These are phyloP conservation scores for Amanita exitialis DNA, from an alignment of 768 basidiomycete species.

Conservation along the genomic window DNA sequence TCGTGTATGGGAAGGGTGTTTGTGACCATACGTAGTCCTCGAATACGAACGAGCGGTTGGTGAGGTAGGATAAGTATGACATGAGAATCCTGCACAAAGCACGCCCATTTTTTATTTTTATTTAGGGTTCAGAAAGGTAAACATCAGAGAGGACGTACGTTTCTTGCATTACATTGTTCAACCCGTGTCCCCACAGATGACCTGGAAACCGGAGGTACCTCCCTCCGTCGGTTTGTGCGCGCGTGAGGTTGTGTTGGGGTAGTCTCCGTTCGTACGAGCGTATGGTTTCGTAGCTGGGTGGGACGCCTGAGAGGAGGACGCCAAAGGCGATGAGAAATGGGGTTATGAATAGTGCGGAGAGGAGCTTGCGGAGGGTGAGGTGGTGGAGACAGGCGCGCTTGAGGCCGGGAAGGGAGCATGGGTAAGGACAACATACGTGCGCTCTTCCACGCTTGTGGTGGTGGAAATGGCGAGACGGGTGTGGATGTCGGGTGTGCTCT, in stretches of 20 bases:
- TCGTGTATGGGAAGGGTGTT: constrained; percentile 38
- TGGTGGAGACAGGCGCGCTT: neutral
- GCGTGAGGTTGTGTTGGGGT: constrained; percentile 25
- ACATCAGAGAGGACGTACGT: constrained; percentile 27
- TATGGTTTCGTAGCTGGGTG: constrained; percentile 27
- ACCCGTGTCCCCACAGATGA: constrained; percentile 50
- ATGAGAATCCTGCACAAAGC: constrained; percentile 30
- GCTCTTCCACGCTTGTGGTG: neutral
- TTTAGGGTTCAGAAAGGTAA: neutral
- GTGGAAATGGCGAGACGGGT: neutral
- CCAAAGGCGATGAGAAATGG: constrained; percentile 16
- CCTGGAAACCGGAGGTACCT: constrained; percentile 40
- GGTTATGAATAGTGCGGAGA: neutral
- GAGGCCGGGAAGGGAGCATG: neutral
- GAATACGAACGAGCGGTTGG: constrained; percentile 49
- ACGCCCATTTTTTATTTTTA: neutral
- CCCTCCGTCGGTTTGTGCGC: constrained; percentile 9
- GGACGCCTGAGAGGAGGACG: constrained; percentile 26
- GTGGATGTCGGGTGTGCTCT: too few relatives aligned
- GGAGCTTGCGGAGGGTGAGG: neutral
- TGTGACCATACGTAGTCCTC: constrained; percentile 57
- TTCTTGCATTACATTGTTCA: constrained; percentile 57
- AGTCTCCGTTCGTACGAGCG: constrained; percentile 23
- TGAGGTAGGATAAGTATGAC: constrained; percentile 38
- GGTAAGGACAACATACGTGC: neutral